A percentile compares a stretch with the other conserved stretches of the same genome.
These are phyloP conservation scores for Angomonas ambiguus DNA, from an alignment of 208 protist genomes.

Conservation along the genomic window DNA sequence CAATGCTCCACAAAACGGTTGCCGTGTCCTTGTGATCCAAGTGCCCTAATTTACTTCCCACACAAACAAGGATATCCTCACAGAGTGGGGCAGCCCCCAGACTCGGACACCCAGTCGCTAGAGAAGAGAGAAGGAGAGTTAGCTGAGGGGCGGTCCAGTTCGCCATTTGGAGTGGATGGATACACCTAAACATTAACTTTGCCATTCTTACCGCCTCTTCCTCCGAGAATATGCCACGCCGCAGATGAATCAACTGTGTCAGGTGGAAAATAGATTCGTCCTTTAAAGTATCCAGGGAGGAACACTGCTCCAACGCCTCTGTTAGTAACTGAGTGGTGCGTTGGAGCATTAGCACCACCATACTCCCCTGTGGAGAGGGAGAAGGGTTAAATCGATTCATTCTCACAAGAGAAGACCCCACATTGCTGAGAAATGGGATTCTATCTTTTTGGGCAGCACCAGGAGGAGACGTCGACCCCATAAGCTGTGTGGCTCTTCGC, in stretches of 20 bases:
- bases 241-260: not conserved
- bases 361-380: not conserved
- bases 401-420: not conserved
- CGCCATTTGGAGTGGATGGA: slow-evolving; percentile 27
- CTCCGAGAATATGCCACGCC: not conserved
- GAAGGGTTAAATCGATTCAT: not conserved
- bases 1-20: slow-evolving; percentile 60
- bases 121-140: slow-evolving; percentile 41
- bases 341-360: not conserved
- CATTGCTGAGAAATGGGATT: not conserved
- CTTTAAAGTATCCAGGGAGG: not conserved
- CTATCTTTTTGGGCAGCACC: not conserved
- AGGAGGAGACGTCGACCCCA: not conserved
- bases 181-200: slow-evolving; percentile 25
- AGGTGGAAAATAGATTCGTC: not conserved
- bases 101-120: slow-evolving; percentile 39
- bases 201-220: slow-evolving; percentile 23
- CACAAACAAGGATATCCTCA: slow-evolving; percentile 28
- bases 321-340: not conserved
- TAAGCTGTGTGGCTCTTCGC: not conserved
- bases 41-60: slow-evolving; percentile 36
- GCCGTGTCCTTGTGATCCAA: slow-evolving; percentile 42
- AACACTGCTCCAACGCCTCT: not conserved
- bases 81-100: slow-evolving; percentile 23
- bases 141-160: slow-evolving; percentile 46